Conservation (phyloP, 768 basidiomycete genomes). For the Amanita brunnescens region DNA sequence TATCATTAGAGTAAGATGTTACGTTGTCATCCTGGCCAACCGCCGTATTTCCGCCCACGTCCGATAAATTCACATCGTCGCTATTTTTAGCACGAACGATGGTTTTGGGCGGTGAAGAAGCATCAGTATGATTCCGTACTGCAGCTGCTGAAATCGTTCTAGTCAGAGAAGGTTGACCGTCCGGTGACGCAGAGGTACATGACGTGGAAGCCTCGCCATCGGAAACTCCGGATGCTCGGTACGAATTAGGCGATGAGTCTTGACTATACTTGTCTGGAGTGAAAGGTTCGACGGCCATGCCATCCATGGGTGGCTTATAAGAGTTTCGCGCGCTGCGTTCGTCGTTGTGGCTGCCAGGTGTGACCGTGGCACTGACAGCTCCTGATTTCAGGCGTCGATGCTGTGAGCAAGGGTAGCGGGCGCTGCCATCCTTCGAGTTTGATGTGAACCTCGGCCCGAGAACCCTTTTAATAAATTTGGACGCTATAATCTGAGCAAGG, state of each 20-base stretch:
- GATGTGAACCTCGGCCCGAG: constrained; percentile 26
- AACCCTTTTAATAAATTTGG: constrained; percentile 31
- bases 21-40: background rate
- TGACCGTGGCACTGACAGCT: background rate
- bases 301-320: constrained; percentile 32
- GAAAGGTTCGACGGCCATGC: constrained; percentile 3
- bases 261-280: background rate
- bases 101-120: background rate
- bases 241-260: background rate
- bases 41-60: background rate
- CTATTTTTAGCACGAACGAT: background rate
- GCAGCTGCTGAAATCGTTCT: background rate
- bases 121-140: background rate
- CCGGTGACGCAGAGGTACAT: background rate
- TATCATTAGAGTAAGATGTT: background rate
- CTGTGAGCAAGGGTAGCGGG: constrained; percentile 9
- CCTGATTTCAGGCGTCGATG: background rate
- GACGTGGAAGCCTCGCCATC: background rate
- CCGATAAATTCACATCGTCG: background rate
- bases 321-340: background rate
- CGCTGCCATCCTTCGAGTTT: constrained; percentile 16
- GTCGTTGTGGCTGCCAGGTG: background rate
- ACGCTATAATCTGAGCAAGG: background rate
- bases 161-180: background rate
- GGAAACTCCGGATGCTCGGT: background rate